A percentile compares a stretch with the other conserved stretches of the same genome.
These are phyloP conservation scores for Achlya hypogyna DNA, from an alignment of 352 stramenopile species.

Conservation along the genomic window DNA sequence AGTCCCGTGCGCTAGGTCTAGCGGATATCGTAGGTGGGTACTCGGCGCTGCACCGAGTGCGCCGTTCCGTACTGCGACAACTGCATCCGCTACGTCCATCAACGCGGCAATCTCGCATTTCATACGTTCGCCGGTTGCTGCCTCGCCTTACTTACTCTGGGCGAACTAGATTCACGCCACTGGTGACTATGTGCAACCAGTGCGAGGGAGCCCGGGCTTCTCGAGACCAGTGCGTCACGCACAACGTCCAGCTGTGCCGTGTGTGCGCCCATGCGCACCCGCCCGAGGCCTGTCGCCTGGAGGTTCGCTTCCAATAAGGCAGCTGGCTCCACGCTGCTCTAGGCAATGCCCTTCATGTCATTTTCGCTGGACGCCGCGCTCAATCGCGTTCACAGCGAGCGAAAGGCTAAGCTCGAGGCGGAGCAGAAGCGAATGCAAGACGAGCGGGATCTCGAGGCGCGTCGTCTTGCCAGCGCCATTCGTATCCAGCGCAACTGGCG, in stretches of 20 bases:
- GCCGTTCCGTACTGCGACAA: constrained; percentile 15
- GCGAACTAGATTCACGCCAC: not conserved
- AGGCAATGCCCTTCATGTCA: not conserved
- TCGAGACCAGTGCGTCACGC: constrained; percentile 10
- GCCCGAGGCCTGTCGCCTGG: not conserved
- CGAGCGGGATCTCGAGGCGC: constrained; percentile 1
- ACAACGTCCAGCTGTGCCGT: constrained; percentile 1
- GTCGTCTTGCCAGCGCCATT: not conserved
- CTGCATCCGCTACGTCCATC: constrained; percentile 14
- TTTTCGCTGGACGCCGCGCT: not conserved
- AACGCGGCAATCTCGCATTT: constrained; percentile 5
- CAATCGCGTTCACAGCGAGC: not conserved
- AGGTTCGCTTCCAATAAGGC: not conserved
- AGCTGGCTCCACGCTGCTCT: not conserved
- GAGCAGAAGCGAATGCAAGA: constrained; percentile 20
- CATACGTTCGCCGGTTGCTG: not conserved
- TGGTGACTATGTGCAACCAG: not conserved
- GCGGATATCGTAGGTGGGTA: not conserved
- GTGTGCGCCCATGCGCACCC: constrained; percentile 8
- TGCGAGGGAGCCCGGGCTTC: not conserved
- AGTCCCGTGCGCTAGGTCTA: not conserved
- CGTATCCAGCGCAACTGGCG: constrained; percentile 18
- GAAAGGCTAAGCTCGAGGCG: constrained; percentile 5
- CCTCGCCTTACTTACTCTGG: not conserved
- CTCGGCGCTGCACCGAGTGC: constrained; percentile 2